Base-by-base conservation (phyloP, 352 stramenopile species). In the Phytophthora citricola region DNA sequence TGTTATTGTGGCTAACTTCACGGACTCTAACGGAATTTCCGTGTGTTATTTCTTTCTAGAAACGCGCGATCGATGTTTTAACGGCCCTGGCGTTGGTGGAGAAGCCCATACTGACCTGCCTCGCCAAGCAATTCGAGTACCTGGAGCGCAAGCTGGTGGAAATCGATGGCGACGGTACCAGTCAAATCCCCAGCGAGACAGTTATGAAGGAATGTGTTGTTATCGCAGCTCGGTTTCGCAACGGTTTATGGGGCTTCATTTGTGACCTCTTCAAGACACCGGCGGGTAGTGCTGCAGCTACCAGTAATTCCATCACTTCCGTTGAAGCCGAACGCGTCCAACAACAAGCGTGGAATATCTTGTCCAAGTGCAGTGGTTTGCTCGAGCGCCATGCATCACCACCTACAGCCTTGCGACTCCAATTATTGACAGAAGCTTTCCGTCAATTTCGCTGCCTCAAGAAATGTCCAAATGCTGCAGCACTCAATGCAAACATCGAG, bases 211-310 rank as follows among this genome's bases (percentile, higher is more conserved):
- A 86, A 22, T 89, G 79, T 40, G 71, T 75, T 0, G 76, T 66
- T 4, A 58, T 91, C 32, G 72, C 91, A n/a, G 73, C 73, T 24
- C 80, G 83, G 15, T 93, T 94, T 62, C 78, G 79, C 14, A 90
- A 65, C 29, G 81, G 86, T 0, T 57, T 94, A 7, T 93, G 86
- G 86, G 68, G 75, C 6, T 83, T 93, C 11, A 85, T 93, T 34
- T 93, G 85, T 54, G 84, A 94, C 22, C 50, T 90, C 6, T 92
- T 94, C 63, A 85, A 87, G 63, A 72, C 77, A 0, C 52, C 77
- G n/a, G 58, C 71, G 8, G 49, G 56, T 15, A 77, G 66, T 32
- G 60, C 58, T 1, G 63, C 52, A 15, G 57, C 47, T 6, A 77
- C 52, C 12, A 71, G 50, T 27, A 75, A 57, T 34, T 32, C 52